These are phyloP conservation scores for Melaleuca alternifolia DNA, from an alignment of 345 rosid genomes.

Conservation along the genomic window DNA sequence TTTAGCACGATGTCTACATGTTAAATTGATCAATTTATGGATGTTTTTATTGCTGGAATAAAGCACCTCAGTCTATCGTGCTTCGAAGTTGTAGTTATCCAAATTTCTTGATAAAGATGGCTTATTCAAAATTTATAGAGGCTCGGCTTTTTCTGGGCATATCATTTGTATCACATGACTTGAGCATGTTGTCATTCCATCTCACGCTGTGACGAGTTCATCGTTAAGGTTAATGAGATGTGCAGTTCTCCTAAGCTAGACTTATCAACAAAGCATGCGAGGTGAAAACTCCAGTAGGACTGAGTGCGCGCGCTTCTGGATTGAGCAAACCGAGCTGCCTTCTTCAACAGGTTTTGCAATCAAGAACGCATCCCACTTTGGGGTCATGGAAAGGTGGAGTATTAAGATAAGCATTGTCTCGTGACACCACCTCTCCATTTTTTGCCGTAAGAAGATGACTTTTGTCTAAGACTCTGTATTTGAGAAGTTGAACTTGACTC, in stretches of 20 bases:
- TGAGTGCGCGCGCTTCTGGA: neutral
- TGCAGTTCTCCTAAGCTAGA: neutral
- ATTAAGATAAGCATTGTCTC: conserved; percentile 20
- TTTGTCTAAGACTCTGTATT: neutral
- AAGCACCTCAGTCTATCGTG: too few species aligned
- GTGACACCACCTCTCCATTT: neutral
- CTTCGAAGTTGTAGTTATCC: neutral
- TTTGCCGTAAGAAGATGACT: neutral
- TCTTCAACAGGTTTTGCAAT: conserved; percentile 45
- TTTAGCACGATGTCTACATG: too few species aligned
- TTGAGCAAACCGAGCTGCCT: conserved; percentile 6
- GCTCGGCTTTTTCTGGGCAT: too few species aligned
- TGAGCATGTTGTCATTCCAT: neutral
- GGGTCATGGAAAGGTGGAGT: conserved; percentile 81
- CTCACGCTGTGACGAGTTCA: neutral
- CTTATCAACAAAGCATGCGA: neutral
- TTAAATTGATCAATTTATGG: too few species aligned
- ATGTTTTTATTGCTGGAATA: too few species aligned
- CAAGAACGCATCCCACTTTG: conserved; percentile 57
- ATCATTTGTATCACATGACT: neutral
- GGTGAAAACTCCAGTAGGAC: neutral
- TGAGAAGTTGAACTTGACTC: neutral
- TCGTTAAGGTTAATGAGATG: neutral
- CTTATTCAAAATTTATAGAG: too few species aligned
- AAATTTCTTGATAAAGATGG: neutral